These are phyloP conservation scores for Calocybe indica DNA, from an alignment of 768 basidiomycete species.

Conservation along the genomic window DNA sequence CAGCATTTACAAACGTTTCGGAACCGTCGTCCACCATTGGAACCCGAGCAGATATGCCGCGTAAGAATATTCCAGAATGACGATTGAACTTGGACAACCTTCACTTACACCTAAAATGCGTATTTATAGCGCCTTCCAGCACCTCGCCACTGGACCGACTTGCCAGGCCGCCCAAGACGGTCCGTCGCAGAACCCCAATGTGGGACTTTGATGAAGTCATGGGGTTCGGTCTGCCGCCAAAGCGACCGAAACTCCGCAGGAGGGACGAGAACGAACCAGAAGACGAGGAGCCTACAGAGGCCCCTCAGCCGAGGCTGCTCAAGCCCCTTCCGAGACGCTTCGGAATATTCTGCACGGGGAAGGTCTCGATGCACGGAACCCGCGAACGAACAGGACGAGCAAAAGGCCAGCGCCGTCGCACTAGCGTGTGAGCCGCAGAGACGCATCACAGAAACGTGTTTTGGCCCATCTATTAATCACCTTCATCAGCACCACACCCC, in stretches of 20 bases:
- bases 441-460: not conserved
- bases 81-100: conserved; percentile 15
- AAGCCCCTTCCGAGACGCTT: conserved; percentile 25
- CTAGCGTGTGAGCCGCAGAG: conserved; percentile 7
- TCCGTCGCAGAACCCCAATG: not conserved
- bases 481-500: too few species aligned
- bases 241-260: conserved; percentile 12
- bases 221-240: conserved; percentile 6
- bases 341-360: conserved; percentile 34
- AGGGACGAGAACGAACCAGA: conserved; percentile 26
- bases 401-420: conserved; percentile 1
- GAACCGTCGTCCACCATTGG: too few species aligned
- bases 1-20: too few species aligned
- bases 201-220: conserved; percentile 12
- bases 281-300: conserved; percentile 8
- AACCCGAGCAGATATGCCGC: too few species aligned
- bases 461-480: too few species aligned
- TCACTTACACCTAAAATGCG: conserved; percentile 6
- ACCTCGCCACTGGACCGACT: not conserved
- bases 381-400: conserved; percentile 6
- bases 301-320: conserved; percentile 15
- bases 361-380: conserved; percentile 24
- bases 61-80: too few species aligned
- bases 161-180: not conserved
- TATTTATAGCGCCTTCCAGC: not conserved